Base-by-base conservation (phyloP, 73 alveolate species). In the Diophrys appendiculata region DNA sequence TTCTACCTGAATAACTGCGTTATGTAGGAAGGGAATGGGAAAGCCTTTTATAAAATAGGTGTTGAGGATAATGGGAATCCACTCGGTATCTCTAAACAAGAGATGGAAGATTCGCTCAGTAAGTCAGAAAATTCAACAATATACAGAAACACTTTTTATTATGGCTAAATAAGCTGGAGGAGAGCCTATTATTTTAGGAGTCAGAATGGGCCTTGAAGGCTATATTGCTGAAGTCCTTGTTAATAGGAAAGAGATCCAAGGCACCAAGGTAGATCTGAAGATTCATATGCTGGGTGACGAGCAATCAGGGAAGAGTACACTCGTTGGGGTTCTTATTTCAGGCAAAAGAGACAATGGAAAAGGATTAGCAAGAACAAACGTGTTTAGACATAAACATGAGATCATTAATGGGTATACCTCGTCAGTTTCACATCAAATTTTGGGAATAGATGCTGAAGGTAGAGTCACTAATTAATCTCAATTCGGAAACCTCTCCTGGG, bases 1-100 rank as follows among this genome's bases (percentile, higher is more conserved):
- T 28, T 2, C 34, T 11, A 33, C 1, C 56, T 11, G 25, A 8
- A 56, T 52, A n/a, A n/a, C n/a, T n/a, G n/a, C n/a, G 18, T 43
- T 43, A 5, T 88, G 29, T 52, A 77, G 86, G 99, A 97, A 86
- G 99, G 99, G 22, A 80, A 85, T 72, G 99, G 99, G 13, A 91
- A 85, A 77, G 97, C 98, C 64, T 90, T 71, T 86, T 97, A 97
- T 84, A 70, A 81, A 80, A 88, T 97, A n/a, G 99, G 99, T 33
- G 98, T 97, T 0, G 97, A 93, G 86, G 99, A 97, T 80, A 83
- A 91, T 76, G 99, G 99, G 22, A 83, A 80, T 78, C 98, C 98
- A 2, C 75, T 87, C 43, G 99, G 99, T 31, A 76, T 97, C 29
- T 84, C 87, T n/a, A 74, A 90, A 69, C 90, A 86, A 70, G 97